These are phyloP conservation scores for Fraxinus paxiana DNA, from an alignment of 305 asterid species.

Conservation along the genomic window DNA sequence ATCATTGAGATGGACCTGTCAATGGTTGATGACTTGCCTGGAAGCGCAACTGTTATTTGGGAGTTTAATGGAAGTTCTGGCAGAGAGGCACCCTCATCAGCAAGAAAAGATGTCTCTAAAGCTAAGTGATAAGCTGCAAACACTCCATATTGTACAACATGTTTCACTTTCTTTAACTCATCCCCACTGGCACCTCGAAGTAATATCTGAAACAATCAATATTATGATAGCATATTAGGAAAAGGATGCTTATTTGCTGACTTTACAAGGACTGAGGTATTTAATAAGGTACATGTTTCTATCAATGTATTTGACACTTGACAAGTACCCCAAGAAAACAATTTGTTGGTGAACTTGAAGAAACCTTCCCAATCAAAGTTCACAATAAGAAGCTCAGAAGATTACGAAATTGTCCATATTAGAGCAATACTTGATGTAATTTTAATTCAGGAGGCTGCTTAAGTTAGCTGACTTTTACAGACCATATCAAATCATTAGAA, in stretches of 20 bases:
- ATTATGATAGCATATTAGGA: constrained; percentile 20
- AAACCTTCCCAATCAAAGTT: constrained; percentile 1
- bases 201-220: constrained; percentile 60
- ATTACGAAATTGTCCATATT: constrained; percentile 9
- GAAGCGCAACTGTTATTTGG: constrained; percentile 72
- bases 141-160: constrained; percentile 84
- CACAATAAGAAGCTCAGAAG: constrained; percentile 9
- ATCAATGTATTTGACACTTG: not conserved
- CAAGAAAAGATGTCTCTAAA: constrained; percentile 93
- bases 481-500: constrained; percentile 17
- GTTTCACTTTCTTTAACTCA: constrained; percentile 94
- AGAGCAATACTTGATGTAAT: constrained; percentile 7
- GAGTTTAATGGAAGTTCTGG: constrained; percentile 70
- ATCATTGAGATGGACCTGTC: constrained; percentile 76
- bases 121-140: constrained; percentile 98
- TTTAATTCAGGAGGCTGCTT: not conserved
- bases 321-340: constrained; percentile 2
- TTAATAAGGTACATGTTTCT: not conserved
- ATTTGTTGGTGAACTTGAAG: not conserved
- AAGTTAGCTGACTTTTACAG: not conserved
- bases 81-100: constrained; percentile 96
- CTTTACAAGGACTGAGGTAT: constrained; percentile 2
- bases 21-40: constrained; percentile 58
- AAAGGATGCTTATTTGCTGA: constrained; percentile 8
- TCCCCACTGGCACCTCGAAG: constrained; percentile 87